Conservation (phyloP, 1,284 basidiomycete species). For the Puccinia coronata region DNA sequence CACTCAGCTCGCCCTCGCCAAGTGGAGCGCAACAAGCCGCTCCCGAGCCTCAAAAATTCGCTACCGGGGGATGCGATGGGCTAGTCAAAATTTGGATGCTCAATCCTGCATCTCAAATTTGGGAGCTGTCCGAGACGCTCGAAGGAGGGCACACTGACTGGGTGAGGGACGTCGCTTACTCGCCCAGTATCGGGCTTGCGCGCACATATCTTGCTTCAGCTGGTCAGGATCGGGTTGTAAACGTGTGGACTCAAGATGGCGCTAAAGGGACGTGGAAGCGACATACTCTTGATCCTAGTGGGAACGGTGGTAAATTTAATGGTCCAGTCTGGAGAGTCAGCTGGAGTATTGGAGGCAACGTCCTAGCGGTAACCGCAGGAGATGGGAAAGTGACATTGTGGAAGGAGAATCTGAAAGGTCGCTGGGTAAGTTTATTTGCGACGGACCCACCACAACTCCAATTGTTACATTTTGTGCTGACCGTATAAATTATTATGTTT, state of each 20-base stretch:
- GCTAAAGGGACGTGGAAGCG: constrained; percentile 77
- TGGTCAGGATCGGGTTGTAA: constrained; percentile 68
- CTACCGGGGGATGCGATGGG: constrained; percentile 93
- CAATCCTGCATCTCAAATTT: constrained; percentile 64
- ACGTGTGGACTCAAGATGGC: constrained; percentile 41
- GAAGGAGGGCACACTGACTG: constrained; percentile 88
- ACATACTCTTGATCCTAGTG: constrained; percentile 59
- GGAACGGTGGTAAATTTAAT: constrained; percentile 69
- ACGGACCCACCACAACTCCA: neutral
- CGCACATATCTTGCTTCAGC: constrained; percentile 93
- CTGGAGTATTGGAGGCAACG: constrained; percentile 94
- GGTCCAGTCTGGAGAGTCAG: constrained; percentile 96
- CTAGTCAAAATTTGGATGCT: constrained; percentile 93
- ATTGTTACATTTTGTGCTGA: neutral
- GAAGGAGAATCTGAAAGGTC: constrained; percentile 94
- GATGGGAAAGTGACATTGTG: constrained; percentile 97
- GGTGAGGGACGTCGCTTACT: constrained; percentile 98
- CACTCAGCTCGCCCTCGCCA: constrained; percentile 62
- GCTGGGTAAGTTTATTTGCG: constrained; percentile 83
- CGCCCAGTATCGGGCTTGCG: constrained; percentile 91
- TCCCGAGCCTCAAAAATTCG: constrained; percentile 69
- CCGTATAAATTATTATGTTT: neutral
- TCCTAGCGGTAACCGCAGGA: constrained; percentile 93
- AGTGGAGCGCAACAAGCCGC: constrained; percentile 26
- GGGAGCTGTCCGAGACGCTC: constrained; percentile 82